phyloP scores from a whole-genome alignment of 1,284 basidiomycete genomes.

The Ganoderma leucocontextum region DNA sequence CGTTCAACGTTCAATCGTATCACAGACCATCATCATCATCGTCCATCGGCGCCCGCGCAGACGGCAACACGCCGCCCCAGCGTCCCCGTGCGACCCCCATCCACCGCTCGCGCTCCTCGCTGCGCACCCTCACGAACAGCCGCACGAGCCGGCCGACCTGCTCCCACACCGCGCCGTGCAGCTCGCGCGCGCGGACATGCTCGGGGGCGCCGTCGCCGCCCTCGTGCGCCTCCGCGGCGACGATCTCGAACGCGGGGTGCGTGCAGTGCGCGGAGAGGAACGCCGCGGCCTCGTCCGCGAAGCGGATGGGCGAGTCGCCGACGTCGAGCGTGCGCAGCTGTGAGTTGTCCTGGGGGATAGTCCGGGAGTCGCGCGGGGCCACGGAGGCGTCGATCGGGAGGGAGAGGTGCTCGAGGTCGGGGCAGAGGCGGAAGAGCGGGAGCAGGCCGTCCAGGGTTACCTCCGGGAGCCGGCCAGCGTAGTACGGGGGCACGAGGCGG shows the following conservation, averaged over 20 bases:
- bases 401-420: conserved; percentile 28
- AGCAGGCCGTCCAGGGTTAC: conserved; percentile 32
- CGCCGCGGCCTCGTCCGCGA: conserved; percentile 29
- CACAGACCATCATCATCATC: not conserved
- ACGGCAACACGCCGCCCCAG: not conserved
- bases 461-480: conserved; percentile 26
- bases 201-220: conserved; percentile 27
- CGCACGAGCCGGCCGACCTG: conserved; percentile 26
- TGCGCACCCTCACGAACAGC: conserved; percentile 26
- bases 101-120: conserved; percentile 20
- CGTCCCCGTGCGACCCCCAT: not conserved
- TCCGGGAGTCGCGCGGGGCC: not conserved
- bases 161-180: conserved; percentile 26
- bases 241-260: conserved; percentile 26
- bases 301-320: conserved; percentile 28
- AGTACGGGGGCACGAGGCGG: conserved; percentile 31
- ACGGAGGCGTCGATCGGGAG: conserved; percentile 25
- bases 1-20: not conserved
- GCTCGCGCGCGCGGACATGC: conserved; percentile 21
- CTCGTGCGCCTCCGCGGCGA: conserved; percentile 21
- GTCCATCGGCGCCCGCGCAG: not conserved
- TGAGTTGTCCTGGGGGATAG: not conserved
- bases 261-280: conserved; percentile 32
- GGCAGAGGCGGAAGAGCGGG: conserved; percentile 25
- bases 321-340: conserved; percentile 30